Evolutionary conservation across 202 grass and related monocot species (phyloP).

Genomic region (Tripidium arundinaceum): DNA sequence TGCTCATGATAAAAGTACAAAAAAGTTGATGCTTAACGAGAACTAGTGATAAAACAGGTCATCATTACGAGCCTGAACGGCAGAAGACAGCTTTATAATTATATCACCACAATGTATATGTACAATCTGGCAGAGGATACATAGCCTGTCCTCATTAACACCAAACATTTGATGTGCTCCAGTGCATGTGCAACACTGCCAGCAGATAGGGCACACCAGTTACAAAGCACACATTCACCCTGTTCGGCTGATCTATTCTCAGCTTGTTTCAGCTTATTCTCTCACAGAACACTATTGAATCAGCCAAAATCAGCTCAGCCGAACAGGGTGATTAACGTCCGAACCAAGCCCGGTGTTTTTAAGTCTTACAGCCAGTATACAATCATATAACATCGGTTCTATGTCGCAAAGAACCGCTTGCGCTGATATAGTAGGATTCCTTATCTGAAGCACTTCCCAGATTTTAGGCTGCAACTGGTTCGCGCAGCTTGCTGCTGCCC

Average conservation of each 20-base stretch:
- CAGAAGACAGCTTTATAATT: slow-evolving; percentile 5
- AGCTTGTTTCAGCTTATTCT: no score
- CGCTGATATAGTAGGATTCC: not conserved
- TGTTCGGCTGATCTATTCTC: no score
- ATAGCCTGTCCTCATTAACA: slow-evolving; percentile 33
- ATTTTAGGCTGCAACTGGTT: slow-evolving; percentile 73
- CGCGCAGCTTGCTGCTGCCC: slow-evolving; percentile 48
- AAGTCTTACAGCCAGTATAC: slow-evolving; percentile 29
- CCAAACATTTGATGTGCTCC: slow-evolving; percentile 23
- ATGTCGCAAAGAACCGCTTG: slow-evolving; percentile 31
- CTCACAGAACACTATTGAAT: no score
- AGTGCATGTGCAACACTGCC: slow-evolving; percentile 19
- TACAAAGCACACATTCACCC: slow-evolving; percentile 20
- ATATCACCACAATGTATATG: slow-evolving; percentile 26
- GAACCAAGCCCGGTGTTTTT: slow-evolving; percentile 27
- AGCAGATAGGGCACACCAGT: slow-evolving; percentile 13
- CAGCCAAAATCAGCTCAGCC: no score
- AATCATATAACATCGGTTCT: slow-evolving; percentile 42
- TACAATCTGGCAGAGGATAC: slow-evolving; percentile 37
- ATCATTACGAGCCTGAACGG: not conserved
- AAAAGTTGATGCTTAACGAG: not conserved
- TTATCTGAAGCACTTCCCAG: slow-evolving; percentile 13
- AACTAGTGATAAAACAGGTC: not conserved
- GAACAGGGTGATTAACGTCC: no score
- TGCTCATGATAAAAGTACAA: not conserved